Base-by-base conservation (phyloP, 768 basidiomycete species). In the Boletus speciosus region DNA sequence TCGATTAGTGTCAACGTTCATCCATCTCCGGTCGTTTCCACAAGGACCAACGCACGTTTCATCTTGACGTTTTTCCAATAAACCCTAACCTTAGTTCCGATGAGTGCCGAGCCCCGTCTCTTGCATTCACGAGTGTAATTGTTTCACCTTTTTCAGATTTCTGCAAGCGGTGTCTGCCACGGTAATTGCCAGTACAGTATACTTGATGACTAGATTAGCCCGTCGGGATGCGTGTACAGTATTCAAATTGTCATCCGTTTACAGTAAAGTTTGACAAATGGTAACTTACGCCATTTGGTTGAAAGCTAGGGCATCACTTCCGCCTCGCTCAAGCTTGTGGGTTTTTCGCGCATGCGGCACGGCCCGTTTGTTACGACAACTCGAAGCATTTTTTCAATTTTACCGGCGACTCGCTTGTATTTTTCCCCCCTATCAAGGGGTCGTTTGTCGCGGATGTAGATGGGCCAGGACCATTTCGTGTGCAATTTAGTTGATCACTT, bases 331-430 rank as follows among this genome's bases (percentile, higher is more conserved):
- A 35, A 40, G 12, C 34, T 27, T 27, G 25, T 27, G 42, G 32
- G 21, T 31, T 51, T 31, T 32, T 39, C 32, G 25, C 58, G 48
- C 49, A 29, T 41, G 56, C 49, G 44, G 29, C 6, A 27, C 47
- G 32, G 6, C 34, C 16, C 34, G 23, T 38, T 27, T 53, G 56
- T 61, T 54, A 66, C 62, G 47, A 57, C 35, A 63, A 27, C 23
- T 10, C 41, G 32, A 8, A 29, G 52, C 25, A 40, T 54, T 49
- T 52, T 52, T 55, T 54, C 39, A 21, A 38, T 36, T 55, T 45
- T 36, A 27, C 27, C 46, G 23, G 49, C 21, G 7, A n/a, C 14
- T 29, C 19, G 11, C 36, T 37, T 10, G 34, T 27, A 12, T 47
- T 41, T 52, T 54, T 41, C 16, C 19, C 25, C 25, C n/a, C 8